Base-by-base conservation (phyloP, 177 flowering plant species). In the Vitis hybrid region DNA sequence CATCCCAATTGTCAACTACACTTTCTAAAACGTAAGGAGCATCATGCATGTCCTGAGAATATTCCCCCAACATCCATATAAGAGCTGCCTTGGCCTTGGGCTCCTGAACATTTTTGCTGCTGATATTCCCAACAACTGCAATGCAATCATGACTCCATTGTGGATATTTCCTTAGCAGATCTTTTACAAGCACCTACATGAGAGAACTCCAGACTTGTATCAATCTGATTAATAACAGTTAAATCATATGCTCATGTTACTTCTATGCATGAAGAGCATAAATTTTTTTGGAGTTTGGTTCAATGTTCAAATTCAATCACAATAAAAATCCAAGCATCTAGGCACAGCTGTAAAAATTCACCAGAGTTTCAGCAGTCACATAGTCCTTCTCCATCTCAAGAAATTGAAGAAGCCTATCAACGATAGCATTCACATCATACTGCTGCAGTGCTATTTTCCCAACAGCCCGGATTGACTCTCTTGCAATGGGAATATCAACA, bases 101-200 rank as follows among this genome's bases (percentile, higher is more conserved):
- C 72, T 95, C 99, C 82, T 95, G 97, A 51, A 93, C 82, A 82
- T 91, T 95, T 71, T 90, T 90, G 76, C 92, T 90, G 81, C 99
- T 93, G 67, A 95, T 95, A 74, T 84, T 93, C 31, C 98, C 99
- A 76, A 96, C 97, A 74, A 96, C 99, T 13, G 99, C 98, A 83
- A 96, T 96, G 74, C 99, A 96, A 79, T 96, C 99, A 48, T 92
- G 99, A 81, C 99, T 96, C 99, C 99, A 96, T 69, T 93, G 99
- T 56, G 99, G 99, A 84, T 96, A 96, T 78, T 96, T 96, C 67
- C 99, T 80, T 2, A 96, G 80, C 59, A 96, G 88, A 85, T 96
- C 99, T 84, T 96, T 96, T 26, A 96, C 93, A 79, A 96, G 94
- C 19, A 96, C 98, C 98, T 96, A 78, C 18, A 78, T 1, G 18